These are phyloP conservation scores for Scutellaria galericulata DNA, from an alignment of 257 asterid genomes.

Conservation along the genomic window DNA sequence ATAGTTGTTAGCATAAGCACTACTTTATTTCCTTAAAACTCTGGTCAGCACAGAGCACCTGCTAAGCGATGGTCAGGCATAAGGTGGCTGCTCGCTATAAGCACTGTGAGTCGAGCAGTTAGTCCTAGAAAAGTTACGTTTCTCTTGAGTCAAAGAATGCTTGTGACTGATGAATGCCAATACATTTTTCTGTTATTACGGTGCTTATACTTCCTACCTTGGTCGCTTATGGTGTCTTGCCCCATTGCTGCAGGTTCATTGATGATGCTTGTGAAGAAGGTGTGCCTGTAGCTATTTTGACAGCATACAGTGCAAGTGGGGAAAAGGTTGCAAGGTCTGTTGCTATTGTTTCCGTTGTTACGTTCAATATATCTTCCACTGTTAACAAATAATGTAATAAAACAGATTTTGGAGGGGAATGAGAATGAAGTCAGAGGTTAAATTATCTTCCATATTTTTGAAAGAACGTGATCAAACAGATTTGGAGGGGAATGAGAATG, in stretches of 20 bases:
- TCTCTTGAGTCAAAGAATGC: neutral
- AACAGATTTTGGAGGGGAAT: conserved; percentile 9
- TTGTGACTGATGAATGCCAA: neutral
- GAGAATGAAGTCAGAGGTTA: neutral
- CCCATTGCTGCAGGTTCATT: conserved; percentile 62
- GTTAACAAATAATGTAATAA: neutral
- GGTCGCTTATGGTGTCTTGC: conserved; percentile 4
- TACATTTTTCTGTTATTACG: neutral
- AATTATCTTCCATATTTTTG: neutral
- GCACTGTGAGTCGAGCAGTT: neutral
- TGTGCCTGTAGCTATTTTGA: conserved; percentile 68
- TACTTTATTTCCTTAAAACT: too few relatives aligned
- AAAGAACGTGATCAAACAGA: neutral
- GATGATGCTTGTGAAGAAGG: conserved; percentile 71
- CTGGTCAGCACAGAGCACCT: too few relatives aligned
- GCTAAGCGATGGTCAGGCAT: too few relatives aligned
- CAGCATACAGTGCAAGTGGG: conserved; percentile 65
- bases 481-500: conserved; percentile 6
- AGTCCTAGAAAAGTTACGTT: neutral
- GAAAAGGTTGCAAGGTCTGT: conserved; percentile 85
- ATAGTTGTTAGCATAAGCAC: too few relatives aligned
- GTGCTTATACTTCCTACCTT: conserved; percentile 3
- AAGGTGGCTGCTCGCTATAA: neutral
- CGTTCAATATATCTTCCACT: neutral
- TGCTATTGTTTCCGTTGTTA: conserved; percentile 9